Evolutionary conservation across 2,329 filamentous ascomycete species (phyloP).

Genomic region (Thelonectria blattea): DNA sequence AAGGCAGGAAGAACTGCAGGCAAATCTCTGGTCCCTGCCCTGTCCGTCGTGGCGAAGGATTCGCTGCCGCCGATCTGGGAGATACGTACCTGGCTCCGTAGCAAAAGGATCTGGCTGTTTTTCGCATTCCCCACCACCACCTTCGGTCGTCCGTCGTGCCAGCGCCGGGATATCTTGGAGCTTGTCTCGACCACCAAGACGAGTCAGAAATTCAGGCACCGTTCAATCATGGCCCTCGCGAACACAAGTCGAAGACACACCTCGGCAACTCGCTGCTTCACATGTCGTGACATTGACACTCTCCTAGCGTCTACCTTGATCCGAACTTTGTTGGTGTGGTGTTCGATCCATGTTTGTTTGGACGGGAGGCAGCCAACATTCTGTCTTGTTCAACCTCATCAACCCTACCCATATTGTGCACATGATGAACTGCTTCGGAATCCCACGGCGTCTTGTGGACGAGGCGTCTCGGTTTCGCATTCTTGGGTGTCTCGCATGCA

Average conservation of each 20-base stretch:
- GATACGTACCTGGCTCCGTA: no score
- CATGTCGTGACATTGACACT: constrained; percentile 9
- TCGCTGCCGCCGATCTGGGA: constrained; percentile 13
- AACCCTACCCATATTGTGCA: neutral
- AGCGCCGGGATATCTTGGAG: neutral
- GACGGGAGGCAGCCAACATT: constrained; percentile 1
- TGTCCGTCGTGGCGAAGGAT: neutral
- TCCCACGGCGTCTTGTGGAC: neutral
- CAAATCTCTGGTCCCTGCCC: constrained; percentile 17
- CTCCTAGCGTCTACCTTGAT: neutral
- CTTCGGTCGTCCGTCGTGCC: neutral
- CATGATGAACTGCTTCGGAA: constrained; percentile 5
- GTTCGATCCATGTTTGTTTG: neutral
- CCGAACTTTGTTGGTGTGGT: constrained; percentile 1
- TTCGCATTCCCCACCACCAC: neutral
- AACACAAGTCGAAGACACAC: neutral
- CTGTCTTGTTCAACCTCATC: neutral
- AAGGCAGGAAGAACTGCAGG: constrained; percentile 21
- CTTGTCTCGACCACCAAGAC: constrained; percentile 5
- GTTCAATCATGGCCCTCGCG: constrained; percentile 5
- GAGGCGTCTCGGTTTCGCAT: neutral
- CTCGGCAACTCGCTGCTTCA: constrained; percentile 11
- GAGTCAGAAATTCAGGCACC: constrained; percentile 5
- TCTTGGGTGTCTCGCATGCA: neutral
- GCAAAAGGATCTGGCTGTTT: neutral